Evolutionary conservation across 106 monocot genomes (phyloP).

Genomic region (Phalaenopsis aphrodite): DNA sequence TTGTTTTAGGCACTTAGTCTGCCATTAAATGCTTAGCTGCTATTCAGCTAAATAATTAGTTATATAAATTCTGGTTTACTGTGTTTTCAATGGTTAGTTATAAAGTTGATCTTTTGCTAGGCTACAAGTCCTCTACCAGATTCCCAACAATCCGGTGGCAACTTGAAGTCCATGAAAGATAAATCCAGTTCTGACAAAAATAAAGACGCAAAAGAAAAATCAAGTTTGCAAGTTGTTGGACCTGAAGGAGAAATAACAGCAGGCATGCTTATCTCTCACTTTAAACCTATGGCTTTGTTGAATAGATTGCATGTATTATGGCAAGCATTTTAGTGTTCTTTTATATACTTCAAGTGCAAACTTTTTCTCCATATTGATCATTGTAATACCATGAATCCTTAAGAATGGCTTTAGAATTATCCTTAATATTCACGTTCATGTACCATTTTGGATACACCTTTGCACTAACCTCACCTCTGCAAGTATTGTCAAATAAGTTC

Average conservation of each 20-base stretch:
- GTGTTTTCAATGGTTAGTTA: not conserved
- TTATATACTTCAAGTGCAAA: not conserved
- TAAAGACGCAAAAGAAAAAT: constrained; percentile 80
- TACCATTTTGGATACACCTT: not conserved
- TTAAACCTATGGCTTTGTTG: not conserved
- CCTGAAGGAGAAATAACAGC: constrained; percentile 90
- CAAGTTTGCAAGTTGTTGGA: constrained; percentile 75
- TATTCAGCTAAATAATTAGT: not conserved
- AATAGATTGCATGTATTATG: not conserved
- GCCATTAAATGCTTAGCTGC: not conserved
- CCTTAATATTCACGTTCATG: not conserved
- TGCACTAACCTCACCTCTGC: not conserved
- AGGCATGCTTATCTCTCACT: constrained; percentile 20
- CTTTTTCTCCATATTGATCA: not conserved
- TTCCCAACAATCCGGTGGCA: constrained; percentile 59
- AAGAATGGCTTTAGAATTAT: not conserved
- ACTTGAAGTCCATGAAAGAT: constrained; percentile 84
- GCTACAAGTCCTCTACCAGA: constrained; percentile 88
- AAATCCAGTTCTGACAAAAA: constrained; percentile 53
- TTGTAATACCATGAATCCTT: not conserved
- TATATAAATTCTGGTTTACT: not conserved
- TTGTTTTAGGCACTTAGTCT: not conserved
- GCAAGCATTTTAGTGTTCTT: not conserved
- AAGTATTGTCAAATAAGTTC: not conserved
- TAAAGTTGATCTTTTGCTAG: constrained; percentile 19